Evolutionary conservation across 176 grass and related monocot species (phyloP).

Genomic region (Alloteropsis semialata): DNA sequence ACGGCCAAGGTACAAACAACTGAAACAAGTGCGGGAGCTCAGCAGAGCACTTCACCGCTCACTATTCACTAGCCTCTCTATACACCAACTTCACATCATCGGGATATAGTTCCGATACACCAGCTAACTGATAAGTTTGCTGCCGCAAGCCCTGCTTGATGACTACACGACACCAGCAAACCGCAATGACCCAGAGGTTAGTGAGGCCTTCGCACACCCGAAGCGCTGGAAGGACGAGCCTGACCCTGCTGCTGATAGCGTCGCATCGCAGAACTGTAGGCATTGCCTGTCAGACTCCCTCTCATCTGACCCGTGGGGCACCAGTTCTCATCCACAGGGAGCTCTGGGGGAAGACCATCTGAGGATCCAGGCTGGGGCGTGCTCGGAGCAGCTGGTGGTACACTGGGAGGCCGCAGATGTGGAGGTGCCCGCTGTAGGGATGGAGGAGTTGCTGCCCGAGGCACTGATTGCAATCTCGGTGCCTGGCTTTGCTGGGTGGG

Average conservation of each 20-base stretch:
- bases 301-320: constrained; percentile 72
- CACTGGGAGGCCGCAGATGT: neutral
- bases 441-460: neutral
- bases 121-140: neutral
- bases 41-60: neutral
- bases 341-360: constrained; percentile 16
- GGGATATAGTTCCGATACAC: neutral
- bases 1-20: neutral
- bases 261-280: constrained; percentile 56
- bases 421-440: neutral
- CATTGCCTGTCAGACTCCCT: constrained; percentile 80
- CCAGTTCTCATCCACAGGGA: constrained; percentile 66
- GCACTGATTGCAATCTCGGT: neutral
- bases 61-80: neutral
- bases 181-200: neutral
- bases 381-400: neutral
- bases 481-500: constrained; percentile 17
- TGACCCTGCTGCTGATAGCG: constrained; percentile 41
- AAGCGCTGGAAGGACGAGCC: neutral
- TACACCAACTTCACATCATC: neutral
- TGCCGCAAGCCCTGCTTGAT: neutral
- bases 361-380: constrained; percentile 6
- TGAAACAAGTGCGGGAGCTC: neutral
- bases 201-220: neutral
- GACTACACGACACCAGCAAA: neutral